These are phyloP conservation scores for Mortierella sp. DNA, from an alignment of 371 early-diverging fungal genomes.

Conservation along the genomic window DNA sequence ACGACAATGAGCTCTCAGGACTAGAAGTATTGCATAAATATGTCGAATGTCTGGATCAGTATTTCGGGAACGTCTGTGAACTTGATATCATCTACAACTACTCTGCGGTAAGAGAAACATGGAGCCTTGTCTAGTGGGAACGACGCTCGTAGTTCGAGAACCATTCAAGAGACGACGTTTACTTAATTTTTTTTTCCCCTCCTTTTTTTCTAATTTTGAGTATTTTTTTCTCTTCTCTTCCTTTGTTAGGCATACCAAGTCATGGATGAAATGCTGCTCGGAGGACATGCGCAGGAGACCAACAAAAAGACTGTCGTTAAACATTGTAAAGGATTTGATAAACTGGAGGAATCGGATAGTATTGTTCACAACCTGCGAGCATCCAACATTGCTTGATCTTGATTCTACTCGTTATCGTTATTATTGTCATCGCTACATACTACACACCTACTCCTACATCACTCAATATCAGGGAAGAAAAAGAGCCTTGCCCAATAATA, in stretches of 20 bases:
- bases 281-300: constrained; percentile 57
- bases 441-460: background rate
- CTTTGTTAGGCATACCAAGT: constrained; percentile 54
- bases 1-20: constrained; percentile 60
- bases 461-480: background rate
- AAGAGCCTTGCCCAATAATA: background rate
- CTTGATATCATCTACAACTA: constrained; percentile 80
- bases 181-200: background rate
- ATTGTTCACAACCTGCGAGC: constrained; percentile 54
- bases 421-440: background rate
- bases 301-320: constrained; percentile 55
- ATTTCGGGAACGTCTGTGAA: constrained; percentile 71
- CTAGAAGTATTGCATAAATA: constrained; percentile 61
- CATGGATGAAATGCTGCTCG: constrained; percentile 68
- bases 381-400: constrained; percentile 51
- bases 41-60: constrained; percentile 60
- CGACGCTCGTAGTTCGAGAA: too few species aligned
- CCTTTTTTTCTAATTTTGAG: background rate
- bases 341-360: constrained; percentile 55
- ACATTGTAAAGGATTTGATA: constrained; percentile 56
- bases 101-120: constrained; percentile 44
- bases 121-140: too few species aligned
- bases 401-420: background rate
- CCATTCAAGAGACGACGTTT: too few species aligned
- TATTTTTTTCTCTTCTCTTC: background rate